Evolutionary conservation across 805 yeast species (phyloP).

Genomic region (Spathaspora boniae): DNA sequence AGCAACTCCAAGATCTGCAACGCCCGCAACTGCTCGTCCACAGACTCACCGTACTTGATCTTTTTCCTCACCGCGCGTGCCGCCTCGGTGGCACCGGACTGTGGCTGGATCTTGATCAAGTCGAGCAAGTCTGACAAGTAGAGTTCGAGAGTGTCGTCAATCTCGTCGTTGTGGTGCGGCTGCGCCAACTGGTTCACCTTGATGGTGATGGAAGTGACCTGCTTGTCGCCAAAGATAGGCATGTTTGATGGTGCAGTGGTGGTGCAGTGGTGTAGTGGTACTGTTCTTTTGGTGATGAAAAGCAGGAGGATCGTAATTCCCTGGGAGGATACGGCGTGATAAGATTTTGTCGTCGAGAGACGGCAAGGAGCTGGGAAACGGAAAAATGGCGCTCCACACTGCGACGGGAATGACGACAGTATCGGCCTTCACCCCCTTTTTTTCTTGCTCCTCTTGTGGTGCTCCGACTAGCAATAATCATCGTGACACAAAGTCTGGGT

Average conservation of each 20-base stretch:
- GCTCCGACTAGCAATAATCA: too few relatives aligned
- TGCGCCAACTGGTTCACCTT: constrained; percentile 51
- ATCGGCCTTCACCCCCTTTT: too few relatives aligned
- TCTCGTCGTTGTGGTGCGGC: constrained; percentile 40
- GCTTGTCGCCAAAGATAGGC: constrained; percentile 46
- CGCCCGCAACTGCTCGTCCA: constrained; percentile 63
- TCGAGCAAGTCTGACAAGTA: constrained; percentile 59
- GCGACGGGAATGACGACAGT: too few relatives aligned
- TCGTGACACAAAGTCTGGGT: too few relatives aligned
- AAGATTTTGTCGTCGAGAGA: too few relatives aligned
- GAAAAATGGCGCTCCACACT: too few relatives aligned
- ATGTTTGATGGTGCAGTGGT: constrained; percentile 12
- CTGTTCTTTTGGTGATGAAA: too few relatives aligned
- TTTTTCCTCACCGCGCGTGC: constrained; percentile 89
- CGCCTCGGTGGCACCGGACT: constrained; percentile 58
- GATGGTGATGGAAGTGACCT: constrained; percentile 68
- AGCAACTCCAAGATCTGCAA: constrained; percentile 41
- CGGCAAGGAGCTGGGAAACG: too few relatives aligned
- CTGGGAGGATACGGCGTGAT: too few relatives aligned
- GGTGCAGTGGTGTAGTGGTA: background rate
- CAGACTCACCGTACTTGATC: constrained; percentile 73
- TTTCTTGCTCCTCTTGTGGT: too few relatives aligned
- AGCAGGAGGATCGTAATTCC: too few relatives aligned
- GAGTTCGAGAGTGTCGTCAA: constrained; percentile 34
- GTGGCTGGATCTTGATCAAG: constrained; percentile 38